Evolutionary conservation across 768 basidiomycete species (phyloP), one percentile per base, ranked within the genome.

Genomic region (Trametes gibbosa): DNA sequence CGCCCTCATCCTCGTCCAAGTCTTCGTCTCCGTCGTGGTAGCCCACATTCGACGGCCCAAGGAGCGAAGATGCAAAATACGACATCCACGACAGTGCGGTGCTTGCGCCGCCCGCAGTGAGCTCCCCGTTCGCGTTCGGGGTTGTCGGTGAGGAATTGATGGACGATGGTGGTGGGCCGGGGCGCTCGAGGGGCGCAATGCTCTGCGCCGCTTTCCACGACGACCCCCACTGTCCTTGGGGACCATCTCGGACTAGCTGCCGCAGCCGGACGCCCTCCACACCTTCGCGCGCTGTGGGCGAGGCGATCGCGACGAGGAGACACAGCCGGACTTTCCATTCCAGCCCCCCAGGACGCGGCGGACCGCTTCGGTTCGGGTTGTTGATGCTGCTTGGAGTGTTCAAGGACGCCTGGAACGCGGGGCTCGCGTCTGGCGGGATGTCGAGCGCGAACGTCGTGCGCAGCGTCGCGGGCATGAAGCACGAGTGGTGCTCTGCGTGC

Each of bases 371-470:
- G 13, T 47, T 3, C 1, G 65, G 67, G 5, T 66, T 55, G 8
- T 64, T 65, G 19, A 59, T 65, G 19, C 69, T 67, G 34, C 82
- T 81, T 5, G 88, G 39, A 7, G 51, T 54, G 45, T 56, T 51
- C 16, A 53, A 48, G 29, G 61, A 24, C 1, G 95, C 77, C 52
- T 85, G 79, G 73, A 98, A 98, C 0, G 87, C 88, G 0, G 96
- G 94, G 51, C 91, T 89, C 0, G 89, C 92, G 57, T 97, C 96
- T 1, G 89, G 84, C 0, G 95, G 96, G 58, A 99, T 95, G 68
- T 95, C 94, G 2, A 99, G 82, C 14, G 88, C 77, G 74, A 98
- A 98, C 0, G 89, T 86, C 29, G 91, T 86, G 25, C 95, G 86
- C 0, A 86, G 77, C 0, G 86, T 86, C 45, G 88, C 83, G 2